Base-by-base conservation (phyloP, 139 green algal species). In the Dunaliella primolecta region DNA sequence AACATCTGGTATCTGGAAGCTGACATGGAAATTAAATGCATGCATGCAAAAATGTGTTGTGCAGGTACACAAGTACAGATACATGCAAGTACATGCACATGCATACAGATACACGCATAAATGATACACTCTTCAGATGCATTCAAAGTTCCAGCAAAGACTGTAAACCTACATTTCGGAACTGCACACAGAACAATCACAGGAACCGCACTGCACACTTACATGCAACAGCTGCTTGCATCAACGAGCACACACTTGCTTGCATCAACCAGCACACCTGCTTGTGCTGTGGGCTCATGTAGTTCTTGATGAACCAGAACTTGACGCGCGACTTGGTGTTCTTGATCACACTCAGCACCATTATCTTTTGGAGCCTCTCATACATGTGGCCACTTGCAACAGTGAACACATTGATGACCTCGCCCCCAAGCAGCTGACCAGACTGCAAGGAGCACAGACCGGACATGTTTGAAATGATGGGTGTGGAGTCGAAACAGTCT, bases 261-360 rank as follows among this genome's bases (percentile, higher is more conserved):
- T n/a, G n/a, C n/a, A n/a, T n/a, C n/a, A n/a, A n/a, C n/a, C n/a
- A n/a, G n/a, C 84, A 46, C 75, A 80, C 75, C 80, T 76, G 32
- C 82, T 83, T 87, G 83, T 90, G 86, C 81, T 96, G 92, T 1
- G 97, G 97, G 11, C 90, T 96, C 92, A 99, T 97, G 93, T 99
- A 99, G 90, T 99, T 99, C 82, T 34, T 80, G 88, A 99, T 99
- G 87, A 99, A 98, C 97, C 97, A 99, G 85, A 99, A 98, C 91
- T 99, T 99, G 80, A 99, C 89, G 85, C 78, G 88, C n/a, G 56
- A 89, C 84, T 94, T 95, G 33, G 96, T 99, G 91, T 96, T 92
- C 27, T 94, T 93, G 55, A 98, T 82, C 70, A 98, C 96, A 0
- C 87, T 95, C 3, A 99, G 91, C 27, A 99, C 94, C 97, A 99